These are phyloP conservation scores for Oryza brachyantha DNA, from an alignment of 176 grass and related monocot species.

Conservation along the genomic window DNA sequence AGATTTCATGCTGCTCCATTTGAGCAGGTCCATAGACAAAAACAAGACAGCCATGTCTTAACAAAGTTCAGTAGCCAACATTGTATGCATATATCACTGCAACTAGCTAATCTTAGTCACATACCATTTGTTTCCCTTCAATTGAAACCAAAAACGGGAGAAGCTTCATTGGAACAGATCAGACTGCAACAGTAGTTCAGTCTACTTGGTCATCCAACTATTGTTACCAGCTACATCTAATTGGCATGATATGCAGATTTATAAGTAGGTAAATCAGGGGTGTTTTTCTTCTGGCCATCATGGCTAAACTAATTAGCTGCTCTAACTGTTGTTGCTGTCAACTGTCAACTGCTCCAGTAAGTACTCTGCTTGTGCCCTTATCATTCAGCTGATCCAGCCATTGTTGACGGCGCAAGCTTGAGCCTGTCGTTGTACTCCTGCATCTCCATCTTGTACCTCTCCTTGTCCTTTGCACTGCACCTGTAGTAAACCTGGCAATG, in stretches of 20 bases:
- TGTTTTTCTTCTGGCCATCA: neutral
- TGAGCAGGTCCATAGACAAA: neutral
- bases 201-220: neutral
- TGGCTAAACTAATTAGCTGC: neutral
- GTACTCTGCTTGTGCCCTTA: neutral
- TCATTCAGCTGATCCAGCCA: neutral
- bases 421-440: conserved; percentile 49
- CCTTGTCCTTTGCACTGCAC: conserved; percentile 43
- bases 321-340: neutral
- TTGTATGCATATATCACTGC: neutral
- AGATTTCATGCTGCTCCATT: neutral
- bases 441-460: conserved; percentile 58
- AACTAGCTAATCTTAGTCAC: neutral
- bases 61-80: neutral
- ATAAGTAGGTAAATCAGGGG: neutral
- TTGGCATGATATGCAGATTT: neutral
- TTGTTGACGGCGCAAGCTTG: conserved; percentile 23
- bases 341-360: neutral
- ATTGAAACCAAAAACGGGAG: neutral
- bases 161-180: neutral
- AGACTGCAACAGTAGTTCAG: neutral
- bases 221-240: neutral
- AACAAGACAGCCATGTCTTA: neutral
- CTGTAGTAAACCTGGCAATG: conserved; percentile 36
- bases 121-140: neutral